These are phyloP conservation scores for Globisporangium orthogonon DNA, from an alignment of 352 stramenopile species.

Conservation along the genomic window DNA sequence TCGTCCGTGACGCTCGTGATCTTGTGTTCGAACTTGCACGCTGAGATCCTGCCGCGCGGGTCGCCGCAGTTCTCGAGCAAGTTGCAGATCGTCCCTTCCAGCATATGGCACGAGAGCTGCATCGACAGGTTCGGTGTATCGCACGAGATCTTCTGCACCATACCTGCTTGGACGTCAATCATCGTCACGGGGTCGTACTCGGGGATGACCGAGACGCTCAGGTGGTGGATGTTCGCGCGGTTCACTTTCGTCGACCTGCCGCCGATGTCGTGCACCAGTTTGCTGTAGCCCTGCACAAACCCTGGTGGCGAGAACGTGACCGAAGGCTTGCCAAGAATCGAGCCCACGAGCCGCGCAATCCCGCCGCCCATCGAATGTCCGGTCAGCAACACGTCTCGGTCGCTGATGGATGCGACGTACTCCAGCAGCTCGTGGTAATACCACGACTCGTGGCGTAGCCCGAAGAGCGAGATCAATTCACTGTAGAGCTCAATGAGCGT, in stretches of 20 bases:
- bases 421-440: slow-evolving; percentile 85
- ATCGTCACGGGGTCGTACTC: slow-evolving; percentile 88
- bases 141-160: slow-evolving; percentile 89
- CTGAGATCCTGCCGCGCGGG: slow-evolving; percentile 43
- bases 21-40: slow-evolving; percentile 71
- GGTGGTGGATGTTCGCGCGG: slow-evolving; percentile 68
- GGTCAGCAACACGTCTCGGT: slow-evolving; percentile 81
- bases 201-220: slow-evolving; percentile 79
- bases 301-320: slow-evolving; percentile 85
- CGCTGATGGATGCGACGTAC: slow-evolving; percentile 70
- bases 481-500: slow-evolving; percentile 85
- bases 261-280: slow-evolving; percentile 80
- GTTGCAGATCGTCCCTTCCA: slow-evolving; percentile 86
- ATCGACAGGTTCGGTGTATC: slow-evolving; percentile 83
- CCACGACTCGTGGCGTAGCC: slow-evolving; percentile 83
- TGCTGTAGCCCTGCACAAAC: slow-evolving; percentile 87
- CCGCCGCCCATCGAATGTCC: slow-evolving; percentile 87
- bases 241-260: slow-evolving; percentile 39
- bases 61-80: slow-evolving; percentile 76
- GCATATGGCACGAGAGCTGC: slow-evolving; percentile 89
- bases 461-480: slow-evolving; percentile 82
- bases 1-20: slow-evolving; percentile 70
- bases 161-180: slow-evolving; percentile 84
- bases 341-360: slow-evolving; percentile 79
- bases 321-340: slow-evolving; percentile 64